Conservation (phyloP, 164 flowering plant species). For the Pachysandra terminalis region DNA sequence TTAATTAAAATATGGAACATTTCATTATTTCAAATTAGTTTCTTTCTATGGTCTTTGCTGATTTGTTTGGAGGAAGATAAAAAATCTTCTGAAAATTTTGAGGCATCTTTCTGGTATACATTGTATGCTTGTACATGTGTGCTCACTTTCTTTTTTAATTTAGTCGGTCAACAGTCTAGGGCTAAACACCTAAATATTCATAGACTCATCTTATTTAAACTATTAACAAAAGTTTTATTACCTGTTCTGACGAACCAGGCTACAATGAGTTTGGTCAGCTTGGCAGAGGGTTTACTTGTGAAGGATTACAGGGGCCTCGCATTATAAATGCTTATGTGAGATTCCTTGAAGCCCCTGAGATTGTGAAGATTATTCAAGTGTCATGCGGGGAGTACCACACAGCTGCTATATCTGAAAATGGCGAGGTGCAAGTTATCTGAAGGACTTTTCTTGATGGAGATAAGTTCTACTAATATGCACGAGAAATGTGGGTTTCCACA, state of each 20-base stretch:
- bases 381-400: slow-evolving; percentile 99
- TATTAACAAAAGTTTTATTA: slow-evolving; percentile 33
- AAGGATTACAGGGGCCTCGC: slow-evolving; percentile 93
- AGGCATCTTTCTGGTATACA: neutral
- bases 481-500: slow-evolving; percentile 43
- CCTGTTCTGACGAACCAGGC: slow-evolving; percentile 68
- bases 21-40: neutral
- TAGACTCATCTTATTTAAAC: slow-evolving; percentile 7
- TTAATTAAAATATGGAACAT: neutral
- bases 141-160: neutral
- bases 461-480: slow-evolving; percentile 30
- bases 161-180: slow-evolving; percentile 34
- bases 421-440: slow-evolving; percentile 92
- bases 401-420: slow-evolving; percentile 87
- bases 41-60: neutral
- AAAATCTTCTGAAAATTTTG: slow-evolving; percentile 23
- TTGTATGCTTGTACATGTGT: slow-evolving; percentile 22
- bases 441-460: slow-evolving; percentile 36
- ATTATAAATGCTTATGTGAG: slow-evolving; percentile 68
- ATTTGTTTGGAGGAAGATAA: neutral
- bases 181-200: slow-evolving; percentile 6
- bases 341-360: slow-evolving; percentile 92
- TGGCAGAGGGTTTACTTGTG: slow-evolving; percentile 96
- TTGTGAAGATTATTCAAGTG: slow-evolving; percentile 84
- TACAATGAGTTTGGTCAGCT: slow-evolving; percentile 99